Conservation (phyloP, 805 yeast genomes). For the Saccharomycopsis babjevae region DNA sequence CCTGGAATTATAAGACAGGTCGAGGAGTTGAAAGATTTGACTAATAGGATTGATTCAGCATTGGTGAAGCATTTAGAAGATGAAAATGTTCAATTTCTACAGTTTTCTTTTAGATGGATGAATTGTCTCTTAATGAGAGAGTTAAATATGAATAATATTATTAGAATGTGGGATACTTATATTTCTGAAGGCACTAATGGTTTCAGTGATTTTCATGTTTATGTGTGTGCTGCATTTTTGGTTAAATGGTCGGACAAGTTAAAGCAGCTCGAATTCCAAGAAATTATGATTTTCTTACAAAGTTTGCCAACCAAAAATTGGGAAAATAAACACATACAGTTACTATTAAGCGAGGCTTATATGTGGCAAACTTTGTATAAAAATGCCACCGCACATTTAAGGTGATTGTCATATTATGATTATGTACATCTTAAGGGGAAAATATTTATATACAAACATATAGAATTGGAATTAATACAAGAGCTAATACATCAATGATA, state of each 20-base stretch:
- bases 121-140: conserved; percentile 95
- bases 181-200: conserved; percentile 60
- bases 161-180: conserved; percentile 98
- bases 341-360: conserved; percentile 88
- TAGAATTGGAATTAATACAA: not conserved
- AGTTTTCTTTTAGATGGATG: conserved; percentile 98
- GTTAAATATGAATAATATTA: conserved; percentile 61
- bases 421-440: not conserved
- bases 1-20: conserved; percentile 96
- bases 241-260: conserved; percentile 77
- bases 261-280: conserved; percentile 86
- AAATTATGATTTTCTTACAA: conserved; percentile 82
- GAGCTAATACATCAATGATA: not conserved
- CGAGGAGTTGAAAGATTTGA: conserved; percentile 62
- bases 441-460: not conserved
- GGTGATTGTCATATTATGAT: conserved; percentile 19
- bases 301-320: conserved; percentile 79
- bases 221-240: conserved; percentile 94
- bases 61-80: conserved; percentile 62
- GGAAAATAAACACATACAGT: conserved; percentile 84
- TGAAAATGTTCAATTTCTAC: conserved; percentile 89
- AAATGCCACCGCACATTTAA: conserved; percentile 80
- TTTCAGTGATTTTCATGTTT: conserved; percentile 86
- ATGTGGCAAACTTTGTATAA: conserved; percentile 93
- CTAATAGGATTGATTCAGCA: conserved; percentile 67